phyloP scores from a whole-genome alignment of 2,329 filamentous ascomycete species.

The Alternaria arborescens region DNA sequence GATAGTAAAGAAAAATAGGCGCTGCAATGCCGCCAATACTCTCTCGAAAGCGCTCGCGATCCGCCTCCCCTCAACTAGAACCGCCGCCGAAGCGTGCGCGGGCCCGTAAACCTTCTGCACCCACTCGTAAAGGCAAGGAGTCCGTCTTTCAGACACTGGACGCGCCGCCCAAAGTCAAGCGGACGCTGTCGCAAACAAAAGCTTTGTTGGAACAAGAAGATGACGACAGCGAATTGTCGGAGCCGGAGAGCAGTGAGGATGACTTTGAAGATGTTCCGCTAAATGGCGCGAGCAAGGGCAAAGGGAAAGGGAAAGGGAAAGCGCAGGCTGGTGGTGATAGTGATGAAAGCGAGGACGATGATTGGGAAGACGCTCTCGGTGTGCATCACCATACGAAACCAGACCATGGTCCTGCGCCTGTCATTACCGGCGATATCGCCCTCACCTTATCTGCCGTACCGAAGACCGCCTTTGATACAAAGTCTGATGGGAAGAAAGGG shows the following conservation, averaged over 20 bases:
- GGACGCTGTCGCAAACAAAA: constrained; percentile 45
- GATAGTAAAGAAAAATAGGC: constrained; percentile 4
- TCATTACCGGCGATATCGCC: constrained; percentile 73
- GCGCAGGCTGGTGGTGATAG: constrained; percentile 43
- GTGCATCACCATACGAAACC: constrained; percentile 46
- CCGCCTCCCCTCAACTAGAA: constrained; percentile 55
- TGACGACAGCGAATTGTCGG: constrained; percentile 52
- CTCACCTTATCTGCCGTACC: constrained; percentile 65
- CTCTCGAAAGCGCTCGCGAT: constrained; percentile 70
- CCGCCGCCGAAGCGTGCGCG: constrained; percentile 39
- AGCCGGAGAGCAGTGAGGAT: constrained; percentile 53
- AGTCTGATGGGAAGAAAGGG: constrained; percentile 76
- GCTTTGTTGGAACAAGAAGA: constrained; percentile 53
- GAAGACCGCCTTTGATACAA: constrained; percentile 36
- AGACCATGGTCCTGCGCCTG: constrained; percentile 53
- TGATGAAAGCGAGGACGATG: constrained; percentile 52
- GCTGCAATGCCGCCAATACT: constrained; percentile 71
- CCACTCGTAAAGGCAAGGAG: constrained; percentile 43
- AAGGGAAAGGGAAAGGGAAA: constrained; percentile 58
- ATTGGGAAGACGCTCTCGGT: constrained; percentile 52
- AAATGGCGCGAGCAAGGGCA: constrained; percentile 43
- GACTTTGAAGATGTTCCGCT: constrained; percentile 60
- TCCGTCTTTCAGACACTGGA: constrained; percentile 58
- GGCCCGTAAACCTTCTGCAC: constrained; percentile 25
- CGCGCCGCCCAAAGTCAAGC: constrained; percentile 46